Base-by-base conservation (phyloP, 345 rosid species). In the Acer yangbiense region DNA sequence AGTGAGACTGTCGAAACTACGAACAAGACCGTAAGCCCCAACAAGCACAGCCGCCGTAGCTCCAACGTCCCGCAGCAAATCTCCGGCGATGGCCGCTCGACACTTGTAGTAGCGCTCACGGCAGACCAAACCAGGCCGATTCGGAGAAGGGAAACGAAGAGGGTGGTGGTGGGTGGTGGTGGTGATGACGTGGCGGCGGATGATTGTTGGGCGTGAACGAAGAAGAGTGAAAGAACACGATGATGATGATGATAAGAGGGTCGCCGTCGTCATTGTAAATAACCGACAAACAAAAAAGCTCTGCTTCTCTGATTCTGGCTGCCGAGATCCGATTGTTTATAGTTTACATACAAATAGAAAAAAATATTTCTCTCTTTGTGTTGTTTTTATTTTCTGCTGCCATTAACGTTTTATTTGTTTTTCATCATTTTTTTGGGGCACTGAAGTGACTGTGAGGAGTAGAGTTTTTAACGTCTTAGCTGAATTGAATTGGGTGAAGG, bases 1-100 rank as follows among this genome's bases (percentile, higher is more conserved):
- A 20, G 94, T 88, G 84, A 95, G 97, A 75, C 23, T 72, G 44
- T 95, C 91, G 73, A 95, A 95, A 64, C 87, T 48, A 63, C 79
- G 78, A 65, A 93, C 98, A 3, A 95, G 92, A 60, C 81, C 79
- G 75, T 90, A 93, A 0, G 99, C 97, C 64, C 98, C 94, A 52
- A 87, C 87, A 21, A 93, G 88, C 1, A 93, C 92, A 2, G 90
- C 89, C 10, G 84, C 83, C 17, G 98, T 85, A 69, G 98, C 95
- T 50, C 85, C 95, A 21, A 85, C 85, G 67, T 95, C 98, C 74
- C 72, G 98, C 66, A 89, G 72, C 25, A 90, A 39, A 48, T 78
- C 69, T 3, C 77, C 21, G 32, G 76, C 67, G 35, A 69, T 52
- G 52, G 61, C 60, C 46, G 65, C 74, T 17, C 66, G 63, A 66